Conservation (phyloP, 1,284 basidiomycete species). For the Malassezia caprae region DNA sequence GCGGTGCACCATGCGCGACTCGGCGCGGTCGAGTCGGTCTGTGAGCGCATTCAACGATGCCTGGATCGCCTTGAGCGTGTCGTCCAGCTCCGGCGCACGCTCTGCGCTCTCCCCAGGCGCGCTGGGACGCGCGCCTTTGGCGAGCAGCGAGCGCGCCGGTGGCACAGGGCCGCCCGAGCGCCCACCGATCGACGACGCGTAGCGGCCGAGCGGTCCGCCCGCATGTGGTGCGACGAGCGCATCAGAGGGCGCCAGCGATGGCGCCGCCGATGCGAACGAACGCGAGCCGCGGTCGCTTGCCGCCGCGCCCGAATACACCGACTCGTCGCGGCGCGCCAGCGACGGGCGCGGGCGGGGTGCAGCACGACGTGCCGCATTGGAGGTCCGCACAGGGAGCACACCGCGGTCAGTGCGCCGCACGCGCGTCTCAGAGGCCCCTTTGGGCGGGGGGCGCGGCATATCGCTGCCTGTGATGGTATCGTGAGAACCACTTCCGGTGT, state of each 20-base stretch:
- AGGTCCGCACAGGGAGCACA: not conserved
- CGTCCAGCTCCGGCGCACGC: conserved; percentile 29
- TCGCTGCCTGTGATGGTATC: conserved; percentile 17
- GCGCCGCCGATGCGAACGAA: conserved; percentile 9
- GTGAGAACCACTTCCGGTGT: conserved; percentile 12
- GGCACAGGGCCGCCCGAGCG: conserved; percentile 4
- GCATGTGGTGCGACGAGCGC: not conserved
- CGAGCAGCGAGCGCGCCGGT: conserved; percentile 8
- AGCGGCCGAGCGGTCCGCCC: conserved; percentile 14
- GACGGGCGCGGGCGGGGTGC: not conserved
- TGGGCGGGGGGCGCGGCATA: conserved; percentile 5
- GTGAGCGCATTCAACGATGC: conserved; percentile 76
- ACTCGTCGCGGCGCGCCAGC: not conserved
- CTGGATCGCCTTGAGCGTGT: conserved; percentile 65
- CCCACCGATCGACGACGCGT: conserved; percentile 9
- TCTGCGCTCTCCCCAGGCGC: conserved; percentile 8
- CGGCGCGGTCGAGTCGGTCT: conserved; percentile 59
- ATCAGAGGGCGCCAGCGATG: not conserved
- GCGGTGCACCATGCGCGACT: conserved; percentile 13
- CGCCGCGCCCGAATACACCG: not conserved
- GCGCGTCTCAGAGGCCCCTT: not conserved
- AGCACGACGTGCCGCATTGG: not conserved
- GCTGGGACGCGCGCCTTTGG: conserved; percentile 1
- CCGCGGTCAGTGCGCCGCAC: not conserved
- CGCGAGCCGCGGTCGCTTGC: conserved; percentile 8